Percentiles rank a stretch among this genome's conserved stretches.
Conservation (phyloP, 768 basidiomycete genomes). For the Pleurotus citrinopileatus region DNA sequence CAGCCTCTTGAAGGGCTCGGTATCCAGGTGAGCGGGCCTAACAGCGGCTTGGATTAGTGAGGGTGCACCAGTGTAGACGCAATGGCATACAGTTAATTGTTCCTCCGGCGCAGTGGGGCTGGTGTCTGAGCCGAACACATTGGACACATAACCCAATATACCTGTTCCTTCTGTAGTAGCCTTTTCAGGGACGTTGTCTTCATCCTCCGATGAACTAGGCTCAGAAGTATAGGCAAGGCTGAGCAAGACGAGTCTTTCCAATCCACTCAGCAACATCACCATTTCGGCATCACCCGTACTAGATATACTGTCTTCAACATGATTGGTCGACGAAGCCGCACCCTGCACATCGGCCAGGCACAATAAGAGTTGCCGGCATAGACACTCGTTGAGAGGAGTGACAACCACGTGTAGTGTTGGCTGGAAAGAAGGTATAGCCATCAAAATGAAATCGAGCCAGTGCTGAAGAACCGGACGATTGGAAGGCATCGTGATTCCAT, state of each 20-base stretch:
- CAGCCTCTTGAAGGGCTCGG: constrained; percentile 74
- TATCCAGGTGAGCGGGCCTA: constrained; percentile 76
- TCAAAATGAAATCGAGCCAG: constrained; percentile 95
- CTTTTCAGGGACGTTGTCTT: constrained; percentile 50
- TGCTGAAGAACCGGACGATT: constrained; percentile 88
- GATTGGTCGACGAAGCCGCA: constrained; percentile 35
- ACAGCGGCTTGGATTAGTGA: neutral
- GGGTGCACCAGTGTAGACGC: neutral
- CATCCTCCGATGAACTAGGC: constrained; percentile 50
- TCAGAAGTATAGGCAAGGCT: constrained; percentile 63
- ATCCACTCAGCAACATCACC: constrained; percentile 76
- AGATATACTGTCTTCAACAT: constrained; percentile 40
- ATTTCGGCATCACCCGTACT: constrained; percentile 77
- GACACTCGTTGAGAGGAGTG: constrained; percentile 72
- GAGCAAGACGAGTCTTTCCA: constrained; percentile 80
- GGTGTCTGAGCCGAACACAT: constrained; percentile 82
- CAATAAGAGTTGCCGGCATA: constrained; percentile 66
- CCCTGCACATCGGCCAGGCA: constrained; percentile 54
- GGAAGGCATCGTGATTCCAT: constrained; percentile 65
- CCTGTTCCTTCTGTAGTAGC: constrained; percentile 54
- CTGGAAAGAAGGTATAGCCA: constrained; percentile 86
- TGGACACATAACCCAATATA: constrained; percentile 86
- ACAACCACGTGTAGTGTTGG: constrained; percentile 65
- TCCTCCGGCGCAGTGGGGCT: constrained; percentile 45
- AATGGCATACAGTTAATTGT: constrained; percentile 49